Percentiles rank a stretch among this genome's conserved stretches.
These are phyloP conservation scores for Scheffersomyces illinoinensis DNA, from an alignment of 1,139 yeast species.

Conservation along the genomic window DNA sequence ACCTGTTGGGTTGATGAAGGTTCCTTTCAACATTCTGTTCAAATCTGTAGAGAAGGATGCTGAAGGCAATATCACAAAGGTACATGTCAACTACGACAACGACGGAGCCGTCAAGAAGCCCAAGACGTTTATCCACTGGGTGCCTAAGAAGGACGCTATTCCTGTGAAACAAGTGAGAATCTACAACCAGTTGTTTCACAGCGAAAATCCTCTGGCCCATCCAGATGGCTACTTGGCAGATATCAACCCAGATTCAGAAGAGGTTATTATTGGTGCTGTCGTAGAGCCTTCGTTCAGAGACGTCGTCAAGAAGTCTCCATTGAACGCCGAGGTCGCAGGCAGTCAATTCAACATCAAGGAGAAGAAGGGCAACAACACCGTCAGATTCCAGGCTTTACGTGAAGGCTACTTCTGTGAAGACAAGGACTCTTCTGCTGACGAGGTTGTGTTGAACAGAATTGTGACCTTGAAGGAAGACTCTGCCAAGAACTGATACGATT, in stretches of 20 bases:
- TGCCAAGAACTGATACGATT: slow-evolving; percentile 28
- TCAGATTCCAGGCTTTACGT: slow-evolving; percentile 96
- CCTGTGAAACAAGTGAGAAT: slow-evolving; percentile 76
- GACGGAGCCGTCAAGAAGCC: slow-evolving; percentile 63
- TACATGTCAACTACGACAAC: slow-evolving; percentile 80
- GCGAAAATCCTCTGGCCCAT: slow-evolving; percentile 87
- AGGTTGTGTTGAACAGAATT: slow-evolving; percentile 77
- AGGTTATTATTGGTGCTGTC: slow-evolving; percentile 61
- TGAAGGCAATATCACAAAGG: slow-evolving; percentile 62
- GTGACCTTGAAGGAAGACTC: slow-evolving; percentile 85
- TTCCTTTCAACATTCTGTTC: slow-evolving; percentile 80
- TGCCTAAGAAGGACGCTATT: slow-evolving; percentile 66
- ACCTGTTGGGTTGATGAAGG: slow-evolving; percentile 94
- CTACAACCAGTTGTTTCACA: slow-evolving; percentile 83
- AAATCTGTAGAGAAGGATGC: slow-evolving; percentile 64
- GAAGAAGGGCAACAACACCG: slow-evolving; percentile 68
- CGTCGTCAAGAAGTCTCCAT: slow-evolving; percentile 70
- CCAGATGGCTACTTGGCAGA: slow-evolving; percentile 89
- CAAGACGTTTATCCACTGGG: slow-evolving; percentile 97
- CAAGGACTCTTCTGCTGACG: slow-evolving; percentile 60
- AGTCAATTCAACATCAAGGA: slow-evolving; percentile 74
- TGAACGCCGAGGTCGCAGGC: slow-evolving; percentile 66
- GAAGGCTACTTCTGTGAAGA: slow-evolving; percentile 96
- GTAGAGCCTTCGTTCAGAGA: slow-evolving; percentile 79
- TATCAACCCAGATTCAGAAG: slow-evolving; percentile 78